Evolutionary conservation across 1,284 basidiomycete species (phyloP), one percentile per base, ranked within the genome.

Genomic region (Flammula alnicola): DNA sequence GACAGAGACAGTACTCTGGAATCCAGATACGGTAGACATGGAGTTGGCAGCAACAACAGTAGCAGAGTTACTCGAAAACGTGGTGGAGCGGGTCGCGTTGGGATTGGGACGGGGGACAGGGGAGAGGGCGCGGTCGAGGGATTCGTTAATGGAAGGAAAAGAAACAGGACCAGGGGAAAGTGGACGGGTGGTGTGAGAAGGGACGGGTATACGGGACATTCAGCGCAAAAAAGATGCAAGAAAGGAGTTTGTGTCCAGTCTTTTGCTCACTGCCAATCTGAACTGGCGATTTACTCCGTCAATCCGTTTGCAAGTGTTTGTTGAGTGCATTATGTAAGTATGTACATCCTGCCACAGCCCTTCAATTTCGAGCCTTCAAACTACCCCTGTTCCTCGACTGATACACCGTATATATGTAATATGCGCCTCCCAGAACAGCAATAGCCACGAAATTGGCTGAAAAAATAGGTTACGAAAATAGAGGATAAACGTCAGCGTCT

Each of bases 161-260:
- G 52, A 68, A 61, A 20, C 65, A n/a, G n/a, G 65, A 44, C 68
- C 63, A n/a, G 72, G 72, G 23, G 69, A 70, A 22, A 63, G 54
- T 35, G 67, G 55, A 48, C 75, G 76, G 55, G 65, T 66, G 57
- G 71, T 66, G 54, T 77, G 54, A 47, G 79, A 69, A 41, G 88
- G 88, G 47, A 94, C 73, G 46, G 91, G 91, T 69, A 94, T 93
- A 63, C 90, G 83, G 69, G 90, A 93, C 91, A 89, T 88, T 61
- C 68, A 67, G 55, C 47, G 33, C 44, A n/a, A n/a, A n/a, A n/a
- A n/a, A n/a, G n/a, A n/a, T n/a, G n/a, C n/a, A n/a, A n/a, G n/a
- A n/a, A n/a, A n/a, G n/a, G n/a, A n/a, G n/a, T n/a, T n/a, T n/a
- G n/a, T n/a, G n/a, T n/a, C n/a, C n/a, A n/a, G n/a, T n/a, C n/a